phyloP scores from a whole-genome alignment of 2,329 filamentous ascomycete genomes.

The Beauveria sp. region DNA sequence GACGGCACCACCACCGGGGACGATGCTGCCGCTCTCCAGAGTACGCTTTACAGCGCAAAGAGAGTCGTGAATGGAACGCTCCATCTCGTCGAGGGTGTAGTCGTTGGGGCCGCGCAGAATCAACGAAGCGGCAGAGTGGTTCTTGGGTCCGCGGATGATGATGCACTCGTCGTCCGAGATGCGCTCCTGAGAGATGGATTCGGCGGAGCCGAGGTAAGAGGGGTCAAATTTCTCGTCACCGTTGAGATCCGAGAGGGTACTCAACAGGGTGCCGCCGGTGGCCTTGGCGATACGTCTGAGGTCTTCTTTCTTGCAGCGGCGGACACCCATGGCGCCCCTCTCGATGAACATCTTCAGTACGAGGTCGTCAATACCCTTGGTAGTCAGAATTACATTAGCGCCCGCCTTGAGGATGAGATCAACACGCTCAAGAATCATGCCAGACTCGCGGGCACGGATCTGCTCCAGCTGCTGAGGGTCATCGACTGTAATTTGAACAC shows the following conservation, averaged over 20 bases:
- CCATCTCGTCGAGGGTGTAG: slow-evolving; percentile 97
- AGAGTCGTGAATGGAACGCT: slow-evolving; percentile 95
- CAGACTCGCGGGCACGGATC: slow-evolving; percentile 86
- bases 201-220: slow-evolving; percentile 80
- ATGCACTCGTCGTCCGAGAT: slow-evolving; percentile 99
- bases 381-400: slow-evolving; percentile 92
- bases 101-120: slow-evolving; percentile 95
- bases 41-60: slow-evolving; percentile 96
- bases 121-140: slow-evolving; percentile 88
- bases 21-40: slow-evolving; percentile 91
- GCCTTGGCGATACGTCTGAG: slow-evolving; percentile 91
- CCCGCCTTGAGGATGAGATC: slow-evolving; percentile 98
- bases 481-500: slow-evolving; percentile 96
- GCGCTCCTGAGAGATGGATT: slow-evolving; percentile 95
- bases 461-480: slow-evolving; percentile 96
- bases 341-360: slow-evolving; percentile 92
- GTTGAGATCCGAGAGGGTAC: slow-evolving; percentile 90
- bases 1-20: slow-evolving; percentile 91
- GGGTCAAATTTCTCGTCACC: slow-evolving; percentile 95
- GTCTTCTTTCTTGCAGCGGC: slow-evolving; percentile 98
- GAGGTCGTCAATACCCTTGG: slow-evolving; percentile 96
- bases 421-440: slow-evolving; percentile 87
- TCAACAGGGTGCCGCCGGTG: slow-evolving; percentile 86
- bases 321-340: slow-evolving; percentile 88
- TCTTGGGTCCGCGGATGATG: slow-evolving; percentile 89